Percentiles rank a stretch among this genome's conserved stretches.
phyloP scores from a whole-genome alignment of 2,329 filamentous ascomycete species.

The Claviceps fusiformis region DNA sequence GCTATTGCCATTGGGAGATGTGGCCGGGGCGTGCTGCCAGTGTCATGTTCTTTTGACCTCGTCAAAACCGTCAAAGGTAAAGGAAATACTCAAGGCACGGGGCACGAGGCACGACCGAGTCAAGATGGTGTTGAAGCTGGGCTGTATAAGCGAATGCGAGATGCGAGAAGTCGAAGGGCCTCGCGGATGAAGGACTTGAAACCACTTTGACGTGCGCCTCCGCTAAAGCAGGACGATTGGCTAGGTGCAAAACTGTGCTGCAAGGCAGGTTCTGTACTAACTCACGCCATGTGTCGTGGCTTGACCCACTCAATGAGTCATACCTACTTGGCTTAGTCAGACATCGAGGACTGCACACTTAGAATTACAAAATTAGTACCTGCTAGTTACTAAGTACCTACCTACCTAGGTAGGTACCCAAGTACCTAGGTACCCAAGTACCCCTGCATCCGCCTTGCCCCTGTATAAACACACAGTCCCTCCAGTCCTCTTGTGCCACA shows the following conservation, averaged over 20 bases:
- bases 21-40: background rate
- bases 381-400: too few relatives aligned
- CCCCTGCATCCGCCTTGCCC: background rate
- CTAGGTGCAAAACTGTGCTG: too few relatives aligned
- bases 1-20: slow-evolving; percentile 14
- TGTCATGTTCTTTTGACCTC: slow-evolving; percentile 9
- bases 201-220: too few relatives aligned
- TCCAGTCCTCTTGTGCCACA: background rate
- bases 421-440: too few relatives aligned
- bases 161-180: too few relatives aligned
- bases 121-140: background rate
- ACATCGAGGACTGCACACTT: too few relatives aligned
- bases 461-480: background rate
- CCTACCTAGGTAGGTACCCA: too few relatives aligned
- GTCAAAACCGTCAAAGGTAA: background rate
- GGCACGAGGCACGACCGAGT: background rate
- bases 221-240: too few relatives aligned
- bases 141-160: background rate
- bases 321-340: too few relatives aligned
- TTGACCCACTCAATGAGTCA: background rate
- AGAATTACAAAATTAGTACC: too few relatives aligned
- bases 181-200: too few relatives aligned
- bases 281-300: background rate
- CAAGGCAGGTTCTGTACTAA: too few relatives aligned
- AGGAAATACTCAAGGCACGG: background rate